Evolutionary conservation across 305 asterid species (phyloP).

Genomic region (Fraxinus velutina): DNA sequence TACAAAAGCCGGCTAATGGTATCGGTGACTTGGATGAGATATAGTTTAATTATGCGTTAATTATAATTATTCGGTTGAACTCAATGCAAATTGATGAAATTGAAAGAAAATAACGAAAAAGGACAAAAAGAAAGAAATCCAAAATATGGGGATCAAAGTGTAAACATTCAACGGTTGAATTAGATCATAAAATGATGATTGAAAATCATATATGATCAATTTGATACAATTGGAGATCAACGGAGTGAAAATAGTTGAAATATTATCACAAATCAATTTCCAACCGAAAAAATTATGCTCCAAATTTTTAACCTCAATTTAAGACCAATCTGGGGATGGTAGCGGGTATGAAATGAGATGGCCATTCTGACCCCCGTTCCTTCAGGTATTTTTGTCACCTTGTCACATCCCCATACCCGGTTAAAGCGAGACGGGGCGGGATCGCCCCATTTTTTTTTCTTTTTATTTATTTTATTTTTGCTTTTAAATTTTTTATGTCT

Average conservation of each 20-base stretch:
- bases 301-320: neutral
- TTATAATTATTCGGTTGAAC: too few relatives aligned
- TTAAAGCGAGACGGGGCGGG: neutral
- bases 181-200: neutral
- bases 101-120: neutral
- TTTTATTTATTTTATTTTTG: too few relatives aligned
- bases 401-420: neutral
- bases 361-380: neutral
- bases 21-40: neutral
- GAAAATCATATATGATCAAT: neutral
- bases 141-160: too few relatives aligned
- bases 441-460: neutral
- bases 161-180: neutral
- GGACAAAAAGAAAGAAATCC: too few relatives aligned
- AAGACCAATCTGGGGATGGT: slow-evolving; percentile 35
- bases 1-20: neutral
- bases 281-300: neutral
- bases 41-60: too few relatives aligned
- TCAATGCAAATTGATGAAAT: neutral
- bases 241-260: neutral
- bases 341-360: neutral
- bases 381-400: neutral
- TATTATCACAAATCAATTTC: too few relatives aligned
- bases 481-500: too few relatives aligned
- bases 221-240: neutral